Conservation (phyloP, 176 grass and related monocot species). For the Dendrocalamus sinicus region DNA sequence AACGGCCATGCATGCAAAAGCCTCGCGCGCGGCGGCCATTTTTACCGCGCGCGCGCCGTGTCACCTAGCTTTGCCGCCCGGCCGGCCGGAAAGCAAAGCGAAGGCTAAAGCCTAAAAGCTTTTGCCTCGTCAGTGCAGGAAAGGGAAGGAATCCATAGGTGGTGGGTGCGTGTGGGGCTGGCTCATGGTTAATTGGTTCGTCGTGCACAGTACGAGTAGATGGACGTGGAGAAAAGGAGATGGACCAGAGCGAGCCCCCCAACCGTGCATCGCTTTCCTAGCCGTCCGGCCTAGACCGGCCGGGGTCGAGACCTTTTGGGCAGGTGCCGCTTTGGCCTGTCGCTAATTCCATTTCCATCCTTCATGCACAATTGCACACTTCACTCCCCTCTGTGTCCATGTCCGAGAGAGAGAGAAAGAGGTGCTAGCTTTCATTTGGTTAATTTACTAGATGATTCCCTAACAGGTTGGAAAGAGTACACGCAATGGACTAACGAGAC, state of each 20-base stretch:
- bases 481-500: not conserved
- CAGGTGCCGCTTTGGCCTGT: not conserved
- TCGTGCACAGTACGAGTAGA: constrained; percentile 20
- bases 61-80: not conserved
- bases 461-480: constrained; percentile 18
- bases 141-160: not conserved
- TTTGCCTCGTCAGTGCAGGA: not conserved
- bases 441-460: constrained; percentile 25
- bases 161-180: constrained; percentile 42
- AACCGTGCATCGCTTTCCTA: constrained; percentile 32
- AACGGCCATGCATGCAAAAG: not conserved
- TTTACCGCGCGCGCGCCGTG: not conserved
- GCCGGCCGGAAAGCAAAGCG: not conserved
- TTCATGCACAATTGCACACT: not conserved
- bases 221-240: constrained; percentile 24
- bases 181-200: not conserved
- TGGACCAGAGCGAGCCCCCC: not conserved
- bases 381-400: too few relatives aligned
- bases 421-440: not conserved
- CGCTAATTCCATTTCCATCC: not conserved
- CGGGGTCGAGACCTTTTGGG: constrained; percentile 18
- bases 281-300: constrained; percentile 14
- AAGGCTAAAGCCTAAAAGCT: not conserved
- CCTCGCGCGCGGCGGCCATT: not conserved
- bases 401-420: not conserved